Conservation (phyloP, 2,329 filamentous ascomycete species). For the Diaporthe batatas region DNA sequence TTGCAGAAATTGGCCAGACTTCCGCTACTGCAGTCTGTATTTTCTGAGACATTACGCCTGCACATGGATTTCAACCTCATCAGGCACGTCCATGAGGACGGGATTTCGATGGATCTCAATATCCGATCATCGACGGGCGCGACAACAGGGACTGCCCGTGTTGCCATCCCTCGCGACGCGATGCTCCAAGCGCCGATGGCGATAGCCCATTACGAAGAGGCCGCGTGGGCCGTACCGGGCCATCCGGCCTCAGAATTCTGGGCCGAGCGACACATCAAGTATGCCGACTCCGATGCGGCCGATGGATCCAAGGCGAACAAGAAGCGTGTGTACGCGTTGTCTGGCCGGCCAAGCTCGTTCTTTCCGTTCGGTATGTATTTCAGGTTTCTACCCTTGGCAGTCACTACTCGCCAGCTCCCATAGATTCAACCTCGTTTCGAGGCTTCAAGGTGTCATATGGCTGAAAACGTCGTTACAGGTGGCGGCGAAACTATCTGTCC, state of each 20-base stretch:
- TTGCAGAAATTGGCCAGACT: conserved; percentile 42
- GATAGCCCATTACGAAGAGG: conserved; percentile 44
- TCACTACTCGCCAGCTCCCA: too few species aligned
- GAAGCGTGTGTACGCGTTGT: conserved; percentile 15
- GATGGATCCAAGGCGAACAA: not conserved
- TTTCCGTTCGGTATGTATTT: conserved; percentile 36
- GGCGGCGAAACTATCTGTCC: conserved; percentile 54
- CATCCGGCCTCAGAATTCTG: conserved; percentile 42
- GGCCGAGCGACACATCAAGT: conserved; percentile 39
- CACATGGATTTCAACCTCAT: conserved; percentile 47
- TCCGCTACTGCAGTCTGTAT: conserved; percentile 49
- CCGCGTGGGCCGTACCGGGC: conserved; percentile 31
- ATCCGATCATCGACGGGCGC: not conserved
- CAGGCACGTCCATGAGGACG: conserved; percentile 44
- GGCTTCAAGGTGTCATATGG: not conserved
- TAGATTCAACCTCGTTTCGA: too few species aligned
- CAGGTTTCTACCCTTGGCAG: too few species aligned
- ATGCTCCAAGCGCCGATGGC: conserved; percentile 46
- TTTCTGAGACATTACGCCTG: conserved; percentile 47
- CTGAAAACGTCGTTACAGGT: conserved; percentile 41
- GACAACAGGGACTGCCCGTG: not conserved
- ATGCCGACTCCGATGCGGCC: not conserved
- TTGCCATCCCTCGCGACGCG: conserved; percentile 38
- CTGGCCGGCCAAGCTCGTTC: conserved; percentile 21
- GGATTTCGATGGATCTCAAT: conserved; percentile 41